Evolutionary conservation across 176 grass and related monocot species (phyloP), one percentile per base, ranked within the genome.

Genomic region (Ensete ventricosum): DNA sequence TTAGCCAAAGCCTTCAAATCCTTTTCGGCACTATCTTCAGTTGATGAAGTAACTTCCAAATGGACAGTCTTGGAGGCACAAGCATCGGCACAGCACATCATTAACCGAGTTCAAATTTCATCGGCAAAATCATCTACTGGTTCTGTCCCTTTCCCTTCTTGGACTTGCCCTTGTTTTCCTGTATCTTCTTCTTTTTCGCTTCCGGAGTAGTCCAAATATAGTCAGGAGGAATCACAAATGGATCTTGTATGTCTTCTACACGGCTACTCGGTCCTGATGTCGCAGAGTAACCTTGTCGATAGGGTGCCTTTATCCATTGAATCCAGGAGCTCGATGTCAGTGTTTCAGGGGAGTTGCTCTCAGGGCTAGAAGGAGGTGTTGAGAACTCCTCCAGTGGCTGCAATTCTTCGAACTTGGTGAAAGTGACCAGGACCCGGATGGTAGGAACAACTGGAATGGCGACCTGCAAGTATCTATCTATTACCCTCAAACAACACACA

Each of bases 381-480:
- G 78, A 86, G n/a, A 92, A 92, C 74, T 96, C 93, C 74, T 96
- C 89, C 58, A 88, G 49, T 50, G 93, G 93, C 67, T 84, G 89
- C 66, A 96, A 75, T 62, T 96, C 93, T 82, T 96, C 93, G 72
- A 92, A 96, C 78, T 96, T 96, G 62, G 89, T 96, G 85, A 96
- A 96, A 82, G 93, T 96, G 73, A 92, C 93, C 64, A 96, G 78
- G 50, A 96, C 93, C 63, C 89, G 80, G 81, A 96, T 96, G 27
- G 89, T 92, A 34, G 93, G 89, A 55, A 96, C 87, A 73, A 96
- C 85, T 81, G 93, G 89, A 82, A 96, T 96, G 27, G 93, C 93
- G 64, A 96, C 89, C 93, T 92, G 68, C 69, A 29, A 83, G 25
- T 23, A 74, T 23, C 19, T 72, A 52, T 43, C 43, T 4, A 34